phyloP scores from a whole-genome alignment of 2,329 filamentous ascomycete species.

The Eutypa lata region DNA sequence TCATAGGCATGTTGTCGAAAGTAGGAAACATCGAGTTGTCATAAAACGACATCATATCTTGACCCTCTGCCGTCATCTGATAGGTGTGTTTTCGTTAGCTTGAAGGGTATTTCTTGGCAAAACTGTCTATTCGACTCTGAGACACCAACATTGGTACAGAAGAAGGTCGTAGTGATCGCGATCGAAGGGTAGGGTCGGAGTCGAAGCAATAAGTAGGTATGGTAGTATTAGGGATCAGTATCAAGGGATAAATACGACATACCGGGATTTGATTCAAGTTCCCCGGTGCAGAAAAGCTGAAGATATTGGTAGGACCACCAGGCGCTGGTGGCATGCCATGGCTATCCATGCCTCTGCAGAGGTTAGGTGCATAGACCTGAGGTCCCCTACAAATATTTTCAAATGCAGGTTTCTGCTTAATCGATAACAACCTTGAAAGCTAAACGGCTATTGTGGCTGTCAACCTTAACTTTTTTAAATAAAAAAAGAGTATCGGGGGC shows the following conservation, averaged over 20 bases:
- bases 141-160: neutral
- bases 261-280: slow-evolving; percentile 21
- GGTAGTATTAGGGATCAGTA: neutral
- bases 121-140: slow-evolving; percentile 4
- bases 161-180: neutral
- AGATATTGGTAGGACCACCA: slow-evolving; percentile 31
- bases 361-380: neutral
- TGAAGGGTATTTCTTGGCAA: neutral
- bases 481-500: neutral
- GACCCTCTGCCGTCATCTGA: slow-evolving; percentile 23
- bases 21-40: slow-evolving; percentile 21
- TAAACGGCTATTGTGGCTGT: neutral
- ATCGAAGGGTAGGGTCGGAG: neutral
- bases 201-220: neutral
- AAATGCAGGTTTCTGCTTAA: no score
- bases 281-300: slow-evolving; percentile 30
- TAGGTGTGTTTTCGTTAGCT: neutral
- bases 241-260: slow-evolving; percentile 11
- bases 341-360: neutral
- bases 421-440: no score
- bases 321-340: slow-evolving; percentile 28
- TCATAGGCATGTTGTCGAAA: slow-evolving; percentile 26
- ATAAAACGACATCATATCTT: slow-evolving; percentile 27
- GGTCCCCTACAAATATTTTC: neutral
- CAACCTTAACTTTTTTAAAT: neutral